These are phyloP conservation scores for Nectriaceae sp. DNA, from an alignment of 2,329 filamentous ascomycete genomes.

Conservation along the genomic window DNA sequence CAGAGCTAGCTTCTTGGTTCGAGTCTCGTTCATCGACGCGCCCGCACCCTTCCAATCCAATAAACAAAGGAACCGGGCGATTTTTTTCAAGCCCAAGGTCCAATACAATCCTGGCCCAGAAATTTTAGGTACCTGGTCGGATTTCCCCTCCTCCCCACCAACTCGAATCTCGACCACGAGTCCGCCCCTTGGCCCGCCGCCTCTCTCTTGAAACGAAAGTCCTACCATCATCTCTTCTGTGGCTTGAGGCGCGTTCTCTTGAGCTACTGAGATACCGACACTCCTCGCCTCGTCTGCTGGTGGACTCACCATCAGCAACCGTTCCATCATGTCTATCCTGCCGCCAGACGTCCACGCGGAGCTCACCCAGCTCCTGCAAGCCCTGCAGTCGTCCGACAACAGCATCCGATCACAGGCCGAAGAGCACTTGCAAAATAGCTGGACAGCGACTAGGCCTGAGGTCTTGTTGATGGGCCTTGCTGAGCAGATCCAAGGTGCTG, in stretches of 20 bases:
- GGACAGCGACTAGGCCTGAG: slow-evolving; percentile 80
- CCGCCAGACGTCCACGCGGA: slow-evolving; percentile 81
- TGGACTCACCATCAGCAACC: slow-evolving; percentile 31
- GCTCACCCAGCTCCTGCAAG: slow-evolving; percentile 83
- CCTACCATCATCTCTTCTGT: neutral
- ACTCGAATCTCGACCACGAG: neutral
- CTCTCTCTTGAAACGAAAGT: neutral
- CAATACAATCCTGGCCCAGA: neutral
- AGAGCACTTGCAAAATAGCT: slow-evolving; percentile 87
- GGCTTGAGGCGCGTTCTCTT: too few species aligned
- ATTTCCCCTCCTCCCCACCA: neutral
- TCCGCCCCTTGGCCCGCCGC: neutral
- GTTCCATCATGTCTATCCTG: slow-evolving; percentile 74
- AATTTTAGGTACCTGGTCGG: neutral
- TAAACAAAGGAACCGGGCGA: neutral
- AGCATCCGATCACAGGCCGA: slow-evolving; percentile 81
- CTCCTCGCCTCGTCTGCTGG: slow-evolving; percentile 26
- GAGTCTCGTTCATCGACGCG: too few species aligned
- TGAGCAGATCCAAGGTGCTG: slow-evolving; percentile 83
- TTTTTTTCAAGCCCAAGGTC: too few species aligned
- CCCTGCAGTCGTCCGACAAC: slow-evolving; percentile 89
- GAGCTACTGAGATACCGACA: too few species aligned
- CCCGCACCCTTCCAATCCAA: too few species aligned
- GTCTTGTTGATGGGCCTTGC: slow-evolving; percentile 90
- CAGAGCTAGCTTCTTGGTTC: too few species aligned